phyloP scores from a whole-genome alignment of 192 early-diverging fungal species.

The Umbelopsis vinacea region DNA sequence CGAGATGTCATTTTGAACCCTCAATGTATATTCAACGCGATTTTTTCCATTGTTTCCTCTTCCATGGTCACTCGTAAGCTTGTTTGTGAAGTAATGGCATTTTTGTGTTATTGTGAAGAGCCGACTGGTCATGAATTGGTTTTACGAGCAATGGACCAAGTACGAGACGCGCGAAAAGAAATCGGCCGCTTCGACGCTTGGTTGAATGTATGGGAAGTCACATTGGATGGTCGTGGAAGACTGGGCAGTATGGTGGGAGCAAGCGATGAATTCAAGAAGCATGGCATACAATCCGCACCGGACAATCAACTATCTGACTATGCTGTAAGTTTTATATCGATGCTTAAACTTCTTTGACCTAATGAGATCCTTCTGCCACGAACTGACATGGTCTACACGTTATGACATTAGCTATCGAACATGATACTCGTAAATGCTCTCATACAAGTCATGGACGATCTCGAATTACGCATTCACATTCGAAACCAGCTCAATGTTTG shows the following conservation, averaged over 20 bases:
- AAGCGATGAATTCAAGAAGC: slow-evolving; percentile 70
- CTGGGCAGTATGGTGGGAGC: slow-evolving; percentile 80
- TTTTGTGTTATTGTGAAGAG: slow-evolving; percentile 75
- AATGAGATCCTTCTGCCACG: too few relatives aligned
- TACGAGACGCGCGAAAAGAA: slow-evolving; percentile 67
- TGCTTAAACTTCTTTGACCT: too few relatives aligned
- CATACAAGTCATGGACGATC: slow-evolving; percentile 74
- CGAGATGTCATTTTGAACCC: slow-evolving; percentile 75
- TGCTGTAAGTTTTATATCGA: slow-evolving; percentile 42
- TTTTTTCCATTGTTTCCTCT: slow-evolving; percentile 75
- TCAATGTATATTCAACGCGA: slow-evolving; percentile 72
- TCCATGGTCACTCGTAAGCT: slow-evolving; percentile 70
- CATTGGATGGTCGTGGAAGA: slow-evolving; percentile 77
- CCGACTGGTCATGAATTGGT: slow-evolving; percentile 80
- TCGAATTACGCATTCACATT: slow-evolving; percentile 74
- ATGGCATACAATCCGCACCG: slow-evolving; percentile 43
- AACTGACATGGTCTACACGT: neutral
- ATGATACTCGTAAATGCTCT: slow-evolving; percentile 80
- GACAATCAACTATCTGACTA: slow-evolving; percentile 79
- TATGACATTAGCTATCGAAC: slow-evolving; percentile 61
- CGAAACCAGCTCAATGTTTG: slow-evolving; percentile 74
- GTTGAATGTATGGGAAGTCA: slow-evolving; percentile 68
- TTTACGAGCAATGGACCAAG: slow-evolving; percentile 73
- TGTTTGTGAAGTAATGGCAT: slow-evolving; percentile 76
- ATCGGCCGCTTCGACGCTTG: slow-evolving; percentile 78